A percentile compares a stretch with the other conserved stretches of the same genome.
Conservation (phyloP, 2,329 filamentous ascomycete species). For the Colletotrichum caudatum region DNA sequence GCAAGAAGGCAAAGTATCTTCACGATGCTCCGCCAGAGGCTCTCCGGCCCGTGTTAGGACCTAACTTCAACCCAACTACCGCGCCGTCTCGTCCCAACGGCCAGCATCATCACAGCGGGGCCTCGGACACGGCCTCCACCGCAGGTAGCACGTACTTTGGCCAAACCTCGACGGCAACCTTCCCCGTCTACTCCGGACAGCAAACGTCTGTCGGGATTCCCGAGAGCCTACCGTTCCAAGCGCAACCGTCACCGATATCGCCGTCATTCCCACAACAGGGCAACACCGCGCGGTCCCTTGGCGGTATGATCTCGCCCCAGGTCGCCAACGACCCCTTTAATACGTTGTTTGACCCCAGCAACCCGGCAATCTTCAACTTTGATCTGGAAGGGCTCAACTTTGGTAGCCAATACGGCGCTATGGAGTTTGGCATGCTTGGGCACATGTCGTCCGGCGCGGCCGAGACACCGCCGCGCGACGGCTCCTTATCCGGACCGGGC, state of each 20-base stretch:
- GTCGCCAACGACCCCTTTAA: slow-evolving; percentile 66
- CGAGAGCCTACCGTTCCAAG: slow-evolving; percentile 67
- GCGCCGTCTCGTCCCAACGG: slow-evolving; percentile 56
- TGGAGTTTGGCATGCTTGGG: slow-evolving; percentile 95
- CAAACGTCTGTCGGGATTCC: slow-evolving; percentile 62
- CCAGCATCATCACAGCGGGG: slow-evolving; percentile 52
- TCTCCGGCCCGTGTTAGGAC: slow-evolving; percentile 84
- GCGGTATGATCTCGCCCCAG: slow-evolving; percentile 61
- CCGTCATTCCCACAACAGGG: slow-evolving; percentile 74
- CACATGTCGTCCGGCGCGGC: slow-evolving; percentile 94
- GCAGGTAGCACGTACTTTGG: slow-evolving; percentile 61
- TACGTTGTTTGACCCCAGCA: slow-evolving; percentile 87
- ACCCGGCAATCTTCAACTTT: slow-evolving; percentile 94
- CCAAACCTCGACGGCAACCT: slow-evolving; percentile 60
- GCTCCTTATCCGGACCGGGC: slow-evolving; percentile 56
- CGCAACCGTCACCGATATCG: slow-evolving; percentile 79
- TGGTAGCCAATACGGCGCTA: slow-evolving; percentile 93
- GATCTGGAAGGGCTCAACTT: slow-evolving; percentile 95
- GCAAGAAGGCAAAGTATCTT: slow-evolving; percentile 99
- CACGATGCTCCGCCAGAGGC: slow-evolving; percentile 94
- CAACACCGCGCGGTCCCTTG: slow-evolving; percentile 49
- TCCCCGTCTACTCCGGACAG: slow-evolving; percentile 63
- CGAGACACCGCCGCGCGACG: slow-evolving; percentile 80
- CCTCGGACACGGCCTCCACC: slow-evolving; percentile 58
- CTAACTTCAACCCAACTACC: slow-evolving; percentile 73